Evolutionary conservation across 164 flowering plant species (phyloP).

Genomic region (Santalum album): DNA sequence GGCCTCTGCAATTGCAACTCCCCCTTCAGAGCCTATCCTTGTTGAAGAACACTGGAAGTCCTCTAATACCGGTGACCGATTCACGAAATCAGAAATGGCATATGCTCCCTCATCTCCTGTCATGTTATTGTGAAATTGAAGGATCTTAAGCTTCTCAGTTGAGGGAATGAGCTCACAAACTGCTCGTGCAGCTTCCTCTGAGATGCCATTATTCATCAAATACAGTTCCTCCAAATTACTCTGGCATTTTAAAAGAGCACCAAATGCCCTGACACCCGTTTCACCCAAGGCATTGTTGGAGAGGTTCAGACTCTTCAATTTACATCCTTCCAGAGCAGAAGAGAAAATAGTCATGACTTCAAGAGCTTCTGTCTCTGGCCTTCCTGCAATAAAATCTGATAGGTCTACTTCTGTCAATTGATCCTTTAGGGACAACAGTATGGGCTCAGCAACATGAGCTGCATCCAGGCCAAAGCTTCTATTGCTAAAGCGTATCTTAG

Average conservation of each 20-base stretch:
- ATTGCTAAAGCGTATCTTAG: constrained; percentile 56
- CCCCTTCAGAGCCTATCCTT: constrained; percentile 51
- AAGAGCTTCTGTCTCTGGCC: constrained; percentile 60
- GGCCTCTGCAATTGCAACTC: constrained; percentile 48
- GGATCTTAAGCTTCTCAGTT: constrained; percentile 36
- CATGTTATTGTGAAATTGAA: constrained; percentile 71
- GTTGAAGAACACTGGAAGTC: constrained; percentile 61
- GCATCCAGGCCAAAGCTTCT: constrained; percentile 61
- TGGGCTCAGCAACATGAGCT: constrained; percentile 42
- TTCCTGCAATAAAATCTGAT: constrained; percentile 69
- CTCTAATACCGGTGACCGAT: constrained; percentile 34
- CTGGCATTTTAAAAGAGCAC: constrained; percentile 39
- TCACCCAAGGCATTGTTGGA: constrained; percentile 70
- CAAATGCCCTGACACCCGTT: constrained; percentile 57
- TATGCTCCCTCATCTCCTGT: constrained; percentile 73
- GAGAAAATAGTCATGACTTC: constrained; percentile 62
- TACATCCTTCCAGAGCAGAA: constrained; percentile 40
- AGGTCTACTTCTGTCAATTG: constrained; percentile 53
- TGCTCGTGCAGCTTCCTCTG: constrained; percentile 62
- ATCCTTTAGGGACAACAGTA: constrained; percentile 36
- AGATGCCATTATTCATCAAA: constrained; percentile 61
- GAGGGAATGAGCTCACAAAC: constrained; percentile 47
- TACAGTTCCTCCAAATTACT: constrained; percentile 48
- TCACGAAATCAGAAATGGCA: constrained; percentile 49
- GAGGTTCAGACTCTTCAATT: constrained; percentile 39